Base-by-base conservation (phyloP, 352 stramenopile genomes). In the Pythium sukuiense region DNA sequence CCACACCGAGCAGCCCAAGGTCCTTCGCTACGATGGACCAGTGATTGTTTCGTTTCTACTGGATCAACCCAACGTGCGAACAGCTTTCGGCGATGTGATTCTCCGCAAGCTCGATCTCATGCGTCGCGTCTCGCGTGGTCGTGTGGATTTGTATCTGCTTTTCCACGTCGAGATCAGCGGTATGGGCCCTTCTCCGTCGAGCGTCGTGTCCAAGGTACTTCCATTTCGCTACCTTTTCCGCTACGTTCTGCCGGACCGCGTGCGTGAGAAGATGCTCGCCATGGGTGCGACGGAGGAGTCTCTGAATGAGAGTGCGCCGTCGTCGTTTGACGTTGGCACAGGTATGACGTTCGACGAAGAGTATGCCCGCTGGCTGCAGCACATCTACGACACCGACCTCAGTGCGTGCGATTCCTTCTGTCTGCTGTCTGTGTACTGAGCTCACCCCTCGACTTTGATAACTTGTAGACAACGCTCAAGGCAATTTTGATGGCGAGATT, bases 91-190 rank as follows among this genome's bases (percentile, higher is more conserved):
- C 14, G 87, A 96, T 59, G 82, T 89, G 18, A 71, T 85, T 18
- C 72, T 96, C n/a, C 80, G 90, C 24, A 92, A 94, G 71, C 82
- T 96, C 50, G 85, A 94, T 59, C 73, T 96, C 20, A 78, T 94
- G 64, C 80, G 85, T 6, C 77, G 80, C 37, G 68, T 81, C 33
- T 56, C 62, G 13, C 73, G 77, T 41, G 83, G 79, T 20, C 76
- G 72, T 29, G 63, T 90, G 20, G 84, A 93, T 24, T 81, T 93
- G 39, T 93, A 82, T 59, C 61, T 96, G 46, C 79, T 94, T 2
- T 93, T 93, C 61, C 81, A 92, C 59, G 82, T 92, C 32, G 74
- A 91, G 37, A 72, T 87, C 59, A 74, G 71, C 3, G 62, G 57
- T 14, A 9, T 62, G 20, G 61, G 46, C 13, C 6, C n/a, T n/a